A percentile compares a stretch with the other conserved stretches of the same genome.
Conservation (phyloP, 1,139 yeast genomes). For the Yamadazyma taylorii region DNA sequence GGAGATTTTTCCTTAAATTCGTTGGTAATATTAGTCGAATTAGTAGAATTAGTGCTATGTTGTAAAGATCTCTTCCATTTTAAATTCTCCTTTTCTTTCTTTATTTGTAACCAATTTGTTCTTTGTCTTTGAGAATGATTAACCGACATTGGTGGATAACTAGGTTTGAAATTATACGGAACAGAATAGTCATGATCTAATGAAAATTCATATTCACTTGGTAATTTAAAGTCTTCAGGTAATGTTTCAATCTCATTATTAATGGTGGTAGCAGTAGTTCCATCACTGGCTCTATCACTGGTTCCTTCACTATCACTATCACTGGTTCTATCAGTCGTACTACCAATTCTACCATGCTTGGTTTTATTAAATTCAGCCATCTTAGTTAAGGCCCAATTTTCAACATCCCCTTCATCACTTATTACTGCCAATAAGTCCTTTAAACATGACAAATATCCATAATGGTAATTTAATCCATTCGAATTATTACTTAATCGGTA, state of each 20-base stretch:
- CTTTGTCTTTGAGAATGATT: slow-evolving; percentile 23
- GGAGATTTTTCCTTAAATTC: background rate
- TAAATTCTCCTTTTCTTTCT: slow-evolving; percentile 10
- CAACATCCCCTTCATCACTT: slow-evolving; percentile 48
- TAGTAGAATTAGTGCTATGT: background rate
- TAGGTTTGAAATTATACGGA: slow-evolving; percentile 42
- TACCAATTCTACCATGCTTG: slow-evolving; percentile 9
- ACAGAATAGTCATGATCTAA: slow-evolving; percentile 31
- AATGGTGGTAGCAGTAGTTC: background rate
- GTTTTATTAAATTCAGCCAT: slow-evolving; percentile 43
- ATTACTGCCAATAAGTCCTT: slow-evolving; percentile 54
- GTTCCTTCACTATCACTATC: background rate
- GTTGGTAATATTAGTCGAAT: too few species aligned
- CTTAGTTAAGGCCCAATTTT: slow-evolving; percentile 52
- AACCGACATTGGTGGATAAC: slow-evolving; percentile 49
- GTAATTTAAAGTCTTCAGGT: slow-evolving; percentile 4
- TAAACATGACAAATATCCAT: slow-evolving; percentile 58
- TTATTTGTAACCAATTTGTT: slow-evolving; percentile 11
- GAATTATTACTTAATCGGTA: slow-evolving; percentile 54
- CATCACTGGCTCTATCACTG: too few species aligned
- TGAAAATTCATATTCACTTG: slow-evolving; percentile 36
- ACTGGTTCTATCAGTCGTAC: background rate
- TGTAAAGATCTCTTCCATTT: slow-evolving; percentile 6
- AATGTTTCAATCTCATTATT: background rate
- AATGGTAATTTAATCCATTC: slow-evolving; percentile 40